Base-by-base conservation (phyloP, 768 basidiomycete genomes). In the Suillus subluteus region DNA sequence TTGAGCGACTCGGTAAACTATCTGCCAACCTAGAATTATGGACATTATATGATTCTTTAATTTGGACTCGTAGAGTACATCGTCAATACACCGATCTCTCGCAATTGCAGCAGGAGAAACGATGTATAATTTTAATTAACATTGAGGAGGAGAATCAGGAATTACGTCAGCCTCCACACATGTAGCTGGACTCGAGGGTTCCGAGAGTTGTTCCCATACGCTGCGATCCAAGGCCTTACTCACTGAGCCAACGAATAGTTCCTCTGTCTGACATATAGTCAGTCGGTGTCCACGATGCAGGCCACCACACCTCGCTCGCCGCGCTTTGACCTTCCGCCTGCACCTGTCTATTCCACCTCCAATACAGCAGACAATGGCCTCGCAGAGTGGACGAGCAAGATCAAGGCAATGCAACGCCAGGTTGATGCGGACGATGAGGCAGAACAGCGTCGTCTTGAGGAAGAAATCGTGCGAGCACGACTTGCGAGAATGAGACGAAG, bases 351-450 rank as follows among this genome's bases (percentile, higher is more conserved):
- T 67, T 64, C 77, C 44, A 43, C 66, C 54, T 58, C 26, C 41
- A 58, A 69, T 8, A 61, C 72, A 21, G 81, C 88, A 23, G 91
- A 92, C 71, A 80, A 82, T 4, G 89, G 87, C 59, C 82, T 93
- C n/a, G 84, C 91, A 18, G 91, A 94, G 75, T 94, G 92, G 92
- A 86, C 92, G 16, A 89, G 80, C 77, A 89, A 84, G 81, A 92
- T 95, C 75, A 90, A 89, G 74, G 90, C 87, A 18, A 78, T 94
- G 76, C 92, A 94, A 74, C 85, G 87, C 66, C 91, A 93, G 71
- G 89, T 93, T 32, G 92, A 95, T 68, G 88, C 88, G 16, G 90
- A 92, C 68, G 92, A 93, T 66, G 91, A 92, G 73, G 86, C 83
- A 7, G 93, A 95, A 71, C 87, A 92, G 73, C 86, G 83, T 61